Conservation (phyloP, 1,284 basidiomycete species). For the Ganoderma lucidum region DNA sequence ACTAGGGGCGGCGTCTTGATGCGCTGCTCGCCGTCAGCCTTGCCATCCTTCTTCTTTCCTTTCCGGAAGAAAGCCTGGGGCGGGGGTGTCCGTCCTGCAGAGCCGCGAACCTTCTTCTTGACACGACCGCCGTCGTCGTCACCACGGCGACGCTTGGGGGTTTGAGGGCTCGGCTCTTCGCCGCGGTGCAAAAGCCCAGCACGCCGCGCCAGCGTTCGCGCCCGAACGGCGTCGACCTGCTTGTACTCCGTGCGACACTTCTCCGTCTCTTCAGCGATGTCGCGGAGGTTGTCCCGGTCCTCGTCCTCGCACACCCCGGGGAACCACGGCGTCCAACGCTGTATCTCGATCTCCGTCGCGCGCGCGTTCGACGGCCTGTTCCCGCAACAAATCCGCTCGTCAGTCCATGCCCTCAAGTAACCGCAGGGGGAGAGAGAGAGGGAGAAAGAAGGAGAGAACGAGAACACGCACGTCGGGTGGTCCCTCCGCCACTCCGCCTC, state of each 20-base stretch:
- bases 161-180: neutral
- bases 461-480: neutral
- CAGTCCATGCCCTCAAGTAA: neutral
- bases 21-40: neutral
- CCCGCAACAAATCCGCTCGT: neutral
- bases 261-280: neutral
- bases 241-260: neutral
- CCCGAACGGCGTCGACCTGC: neutral
- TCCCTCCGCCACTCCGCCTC: neutral
- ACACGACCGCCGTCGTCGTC: neutral
- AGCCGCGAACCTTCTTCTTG: neutral
- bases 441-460: too few species aligned
- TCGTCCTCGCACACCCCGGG: neutral
- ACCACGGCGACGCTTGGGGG: constrained; percentile 5
- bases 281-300: neutral
- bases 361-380: neutral
- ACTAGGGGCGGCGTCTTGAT: neutral
- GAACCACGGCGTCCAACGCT: neutral
- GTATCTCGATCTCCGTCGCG: constrained; percentile 3
- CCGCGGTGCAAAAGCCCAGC: neutral
- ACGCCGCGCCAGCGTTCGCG: neutral
- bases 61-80: neutral
- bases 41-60: neutral
- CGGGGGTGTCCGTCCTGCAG: constrained; percentile 3
- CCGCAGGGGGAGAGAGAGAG: too few species aligned